These are phyloP conservation scores for Capsicum pubescens DNA, from an alignment of 257 asterid species.

Conservation along the genomic window DNA sequence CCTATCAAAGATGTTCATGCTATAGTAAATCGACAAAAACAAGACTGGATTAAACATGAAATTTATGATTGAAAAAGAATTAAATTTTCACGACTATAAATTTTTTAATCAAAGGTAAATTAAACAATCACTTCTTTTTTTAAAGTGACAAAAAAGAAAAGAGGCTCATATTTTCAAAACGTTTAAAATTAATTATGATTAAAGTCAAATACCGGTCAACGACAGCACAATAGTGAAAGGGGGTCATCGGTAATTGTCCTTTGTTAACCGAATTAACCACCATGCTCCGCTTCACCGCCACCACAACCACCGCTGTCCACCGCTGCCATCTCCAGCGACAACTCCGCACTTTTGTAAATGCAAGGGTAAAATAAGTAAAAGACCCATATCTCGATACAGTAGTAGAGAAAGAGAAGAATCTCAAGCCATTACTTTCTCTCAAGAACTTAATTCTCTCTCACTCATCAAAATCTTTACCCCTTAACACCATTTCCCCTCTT, in stretches of 20 bases:
- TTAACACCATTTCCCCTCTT: constrained; percentile 62
- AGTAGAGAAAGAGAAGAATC: constrained; percentile 80
- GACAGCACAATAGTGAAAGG: neutral
- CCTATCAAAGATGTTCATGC: too few species aligned
- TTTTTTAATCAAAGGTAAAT: too few species aligned
- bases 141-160: neutral
- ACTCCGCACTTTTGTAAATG: constrained; percentile 68
- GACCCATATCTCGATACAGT: constrained; percentile 83
- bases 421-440: constrained; percentile 64
- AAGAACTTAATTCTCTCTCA: constrained; percentile 73
- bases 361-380: constrained; percentile 77
- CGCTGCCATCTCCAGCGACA: constrained; percentile 43
- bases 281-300: constrained; percentile 40
- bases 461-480: constrained; percentile 66
- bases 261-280: neutral
- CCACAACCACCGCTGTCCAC: constrained; percentile 32
- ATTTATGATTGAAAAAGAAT: too few species aligned
- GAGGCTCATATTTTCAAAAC: neutral
- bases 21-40: too few species aligned
- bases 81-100: too few species aligned
- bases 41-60: too few species aligned
- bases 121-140: too few species aligned
- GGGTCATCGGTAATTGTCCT: neutral
- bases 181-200: neutral
- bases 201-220: neutral